Conservation (phyloP, 768 basidiomycete species). For the Mycena metata region DNA sequence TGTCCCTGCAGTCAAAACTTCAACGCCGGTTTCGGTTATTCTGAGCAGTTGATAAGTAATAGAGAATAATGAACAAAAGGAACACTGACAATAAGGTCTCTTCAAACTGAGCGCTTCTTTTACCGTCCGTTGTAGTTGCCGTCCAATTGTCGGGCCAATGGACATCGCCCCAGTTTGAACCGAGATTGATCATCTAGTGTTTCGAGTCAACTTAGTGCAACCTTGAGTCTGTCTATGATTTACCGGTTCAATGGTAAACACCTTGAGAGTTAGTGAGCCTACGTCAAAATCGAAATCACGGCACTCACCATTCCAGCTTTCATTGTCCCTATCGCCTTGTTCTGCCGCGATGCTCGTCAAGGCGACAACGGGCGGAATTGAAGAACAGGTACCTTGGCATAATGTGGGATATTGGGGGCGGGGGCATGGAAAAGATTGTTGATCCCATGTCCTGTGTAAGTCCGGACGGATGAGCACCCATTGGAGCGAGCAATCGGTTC, state of each 20-base stretch:
- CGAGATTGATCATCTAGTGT: conserved; percentile 91
- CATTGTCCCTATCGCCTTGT: conserved; percentile 94
- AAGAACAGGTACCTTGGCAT: conserved; percentile 68
- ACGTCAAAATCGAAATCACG: background rate
- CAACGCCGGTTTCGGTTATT: conserved; percentile 92
- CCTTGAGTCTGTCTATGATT: conserved; percentile 34
- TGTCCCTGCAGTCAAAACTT: conserved; percentile 80
- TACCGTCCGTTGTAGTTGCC: conserved; percentile 92
- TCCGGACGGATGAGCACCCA: conserved; percentile 91
- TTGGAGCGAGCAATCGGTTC: conserved; percentile 88
- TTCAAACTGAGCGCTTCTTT: conserved; percentile 95
- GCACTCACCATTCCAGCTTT: conserved; percentile 88
- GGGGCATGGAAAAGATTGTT: conserved; percentile 84
- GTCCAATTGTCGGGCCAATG: conserved; percentile 99
- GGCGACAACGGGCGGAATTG: background rate
- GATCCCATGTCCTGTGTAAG: conserved; percentile 93
- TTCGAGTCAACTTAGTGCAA: conserved; percentile 24
- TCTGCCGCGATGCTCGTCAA: conserved; percentile 46
- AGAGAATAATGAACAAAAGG: background rate
- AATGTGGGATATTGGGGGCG: conserved; percentile 92
- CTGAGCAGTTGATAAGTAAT: conserved; percentile 53
- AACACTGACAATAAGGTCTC: conserved; percentile 92
- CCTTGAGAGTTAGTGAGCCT: conserved; percentile 46
- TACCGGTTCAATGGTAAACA: conserved; percentile 87
- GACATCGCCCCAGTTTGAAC: conserved; percentile 78